Percentiles rank a stretch among this genome's conserved stretches.
Evolutionary conservation across 1,284 basidiomycete species (phyloP).

Genomic region (Sphagnurus paluster): DNA sequence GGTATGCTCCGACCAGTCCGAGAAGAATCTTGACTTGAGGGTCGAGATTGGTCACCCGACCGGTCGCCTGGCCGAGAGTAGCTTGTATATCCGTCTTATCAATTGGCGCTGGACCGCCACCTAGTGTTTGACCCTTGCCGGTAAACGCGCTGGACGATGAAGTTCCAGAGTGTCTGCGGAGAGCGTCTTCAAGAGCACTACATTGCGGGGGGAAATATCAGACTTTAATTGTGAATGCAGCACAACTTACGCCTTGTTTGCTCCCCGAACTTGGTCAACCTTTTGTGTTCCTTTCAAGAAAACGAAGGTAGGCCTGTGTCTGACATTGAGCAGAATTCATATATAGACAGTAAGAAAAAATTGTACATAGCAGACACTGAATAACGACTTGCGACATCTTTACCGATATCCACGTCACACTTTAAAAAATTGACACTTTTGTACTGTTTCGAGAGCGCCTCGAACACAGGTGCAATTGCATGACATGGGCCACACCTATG

Average conservation of each 20-base stretch:
- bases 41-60: conserved; percentile 50
- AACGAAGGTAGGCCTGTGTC: conserved; percentile 81
- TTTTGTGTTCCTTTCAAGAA: conserved; percentile 69
- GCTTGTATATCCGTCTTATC: conserved; percentile 33
- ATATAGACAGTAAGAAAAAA: too few species aligned
- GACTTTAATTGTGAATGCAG: not conserved
- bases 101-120: conserved; percentile 41
- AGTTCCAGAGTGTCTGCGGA: conserved; percentile 49
- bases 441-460: conserved; percentile 66
- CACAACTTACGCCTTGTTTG: conserved; percentile 55
- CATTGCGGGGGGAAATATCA: conserved; percentile 3
- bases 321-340: too few species aligned
- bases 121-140: conserved; percentile 73
- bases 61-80: conserved; percentile 32
- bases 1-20: conserved; percentile 59
- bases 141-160: conserved; percentile 49
- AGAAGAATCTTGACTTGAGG: conserved; percentile 67
- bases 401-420: conserved; percentile 73
- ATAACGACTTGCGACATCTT: conserved; percentile 63
- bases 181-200: conserved; percentile 59
- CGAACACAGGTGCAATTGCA: conserved; percentile 72
- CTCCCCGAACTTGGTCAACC: conserved; percentile 69
- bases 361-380: conserved; percentile 65
- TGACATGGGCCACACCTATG: conserved; percentile 81
- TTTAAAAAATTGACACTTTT: conserved; percentile 74